phyloP scores from a whole-genome alignment of 2,329 filamentous ascomycete species.

The Lasiodiplodia theobromae region DNA sequence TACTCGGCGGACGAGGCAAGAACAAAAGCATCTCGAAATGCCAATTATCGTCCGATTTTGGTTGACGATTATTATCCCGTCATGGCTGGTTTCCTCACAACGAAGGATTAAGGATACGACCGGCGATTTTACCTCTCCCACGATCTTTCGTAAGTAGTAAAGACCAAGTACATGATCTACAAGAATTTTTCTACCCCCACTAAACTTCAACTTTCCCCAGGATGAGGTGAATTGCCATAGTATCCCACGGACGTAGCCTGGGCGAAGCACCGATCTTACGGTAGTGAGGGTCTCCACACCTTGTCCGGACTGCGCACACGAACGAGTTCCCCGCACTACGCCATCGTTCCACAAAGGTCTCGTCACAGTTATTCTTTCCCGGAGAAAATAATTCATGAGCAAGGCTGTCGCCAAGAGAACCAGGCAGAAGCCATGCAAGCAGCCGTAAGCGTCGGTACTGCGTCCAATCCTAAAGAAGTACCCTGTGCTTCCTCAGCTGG shows the following conservation, averaged over 20 bases:
- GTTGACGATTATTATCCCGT: too few species aligned
- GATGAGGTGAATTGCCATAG: too few species aligned
- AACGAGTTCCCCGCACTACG: background rate
- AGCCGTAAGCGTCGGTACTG: background rate
- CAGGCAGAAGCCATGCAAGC: constrained; percentile 4
- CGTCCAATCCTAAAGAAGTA: background rate
- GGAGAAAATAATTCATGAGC: background rate
- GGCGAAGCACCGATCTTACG: background rate
- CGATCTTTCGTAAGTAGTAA: too few species aligned
- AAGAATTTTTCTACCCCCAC: too few species aligned
- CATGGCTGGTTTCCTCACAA: too few species aligned
- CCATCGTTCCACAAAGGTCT: background rate
- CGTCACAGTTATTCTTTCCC: background rate
- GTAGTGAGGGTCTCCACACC: background rate
- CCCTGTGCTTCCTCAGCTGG: background rate
- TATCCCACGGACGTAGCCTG: background rate
- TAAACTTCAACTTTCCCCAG: too few species aligned
- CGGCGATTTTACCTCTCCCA: too few species aligned
- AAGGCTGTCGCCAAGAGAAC: background rate
- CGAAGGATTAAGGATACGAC: too few species aligned
- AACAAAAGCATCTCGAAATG: too few species aligned
- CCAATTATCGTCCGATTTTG: too few species aligned
- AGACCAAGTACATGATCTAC: too few species aligned
- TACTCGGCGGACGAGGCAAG: too few species aligned
- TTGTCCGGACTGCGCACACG: background rate